Percentiles rank a stretch among this genome's conserved stretches.
Conservation (phyloP, 768 basidiomycete species). For the Leccinum imitatum region DNA sequence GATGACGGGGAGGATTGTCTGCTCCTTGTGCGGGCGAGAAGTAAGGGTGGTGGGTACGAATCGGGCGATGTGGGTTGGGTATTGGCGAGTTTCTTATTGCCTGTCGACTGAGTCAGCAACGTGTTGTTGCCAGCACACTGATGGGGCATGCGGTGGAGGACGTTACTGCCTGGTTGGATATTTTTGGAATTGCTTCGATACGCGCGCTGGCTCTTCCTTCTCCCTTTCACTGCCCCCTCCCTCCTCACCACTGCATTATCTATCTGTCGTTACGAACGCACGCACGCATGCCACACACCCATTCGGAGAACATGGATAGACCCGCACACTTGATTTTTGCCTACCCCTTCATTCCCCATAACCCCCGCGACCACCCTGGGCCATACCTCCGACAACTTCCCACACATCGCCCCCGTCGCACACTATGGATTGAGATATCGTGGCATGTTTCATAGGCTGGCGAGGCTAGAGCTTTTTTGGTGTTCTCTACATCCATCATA, state of each 20-base stretch:
- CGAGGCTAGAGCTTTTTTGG: slow-evolving; percentile 6
- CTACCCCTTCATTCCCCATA: neutral
- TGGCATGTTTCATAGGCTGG: slow-evolving; percentile 1
- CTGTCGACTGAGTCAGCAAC: slow-evolving; percentile 39
- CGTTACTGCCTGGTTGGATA: slow-evolving; percentile 3
- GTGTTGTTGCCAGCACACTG: slow-evolving; percentile 1
- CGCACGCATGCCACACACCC: neutral
- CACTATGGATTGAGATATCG: slow-evolving; percentile 7
- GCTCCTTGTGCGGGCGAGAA: slow-evolving; percentile 60
- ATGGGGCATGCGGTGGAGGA: slow-evolving; percentile 5
- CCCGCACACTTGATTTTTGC: neutral
- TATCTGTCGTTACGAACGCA: slow-evolving; percentile 7
- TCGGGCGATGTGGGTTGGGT: slow-evolving; percentile 70
- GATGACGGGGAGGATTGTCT: slow-evolving; percentile 79
- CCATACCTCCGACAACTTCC: slow-evolving; percentile 5
- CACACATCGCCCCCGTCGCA: neutral
- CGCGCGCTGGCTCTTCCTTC: neutral
- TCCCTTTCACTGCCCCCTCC: neutral
- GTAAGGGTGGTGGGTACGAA: slow-evolving; percentile 25
- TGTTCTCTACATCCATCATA: neutral
- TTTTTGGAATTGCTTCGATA: slow-evolving; percentile 17
- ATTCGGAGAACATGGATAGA: neutral
- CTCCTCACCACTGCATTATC: slow-evolving; percentile 11
- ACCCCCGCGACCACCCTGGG: slow-evolving; percentile 1
- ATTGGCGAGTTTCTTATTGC: slow-evolving; percentile 76